Evolutionary conservation across 1,139 yeast species (phyloP), one percentile per base, ranked within the genome.

Genomic region (Lipomyces yarrowii): DNA sequence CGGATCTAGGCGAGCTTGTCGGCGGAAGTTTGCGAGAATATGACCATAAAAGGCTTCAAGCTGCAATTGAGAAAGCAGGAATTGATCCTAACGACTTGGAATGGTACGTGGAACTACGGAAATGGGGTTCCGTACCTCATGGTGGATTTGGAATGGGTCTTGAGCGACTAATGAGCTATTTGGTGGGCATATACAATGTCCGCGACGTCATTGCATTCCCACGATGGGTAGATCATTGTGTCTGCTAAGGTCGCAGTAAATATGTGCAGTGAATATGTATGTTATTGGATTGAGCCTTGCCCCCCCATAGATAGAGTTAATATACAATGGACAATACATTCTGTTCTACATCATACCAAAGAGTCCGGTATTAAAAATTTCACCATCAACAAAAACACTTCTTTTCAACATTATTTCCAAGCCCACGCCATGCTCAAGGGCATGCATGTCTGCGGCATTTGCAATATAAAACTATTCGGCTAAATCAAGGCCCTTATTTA

Each of bases 121-220:
- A 81, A 69, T 87, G 90, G 71, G 99, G 98, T 0, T 81, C 90
- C 5, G 88, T 88, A 48, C 97, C 98, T 0, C 98, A 93, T 75
- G 99, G 99, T 57, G 99, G 99, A 0, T 96, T 90, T 77, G 99
- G 99, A 0, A 81, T 96, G 82, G 99, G 99, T 0, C 87, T 93
- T 73, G 99, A 96, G 76, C 81, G 99, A 68, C 78, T 94, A 55
- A 77, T 96, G 21, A 86, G 90, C 58, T 93, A 88, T 72, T 79
- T 91, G 63, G 81, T 86, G 7, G 94, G 89, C 2, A 77, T 82
- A 42, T 96, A 90, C 57, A 91, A 90, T 74, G 85, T 96, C 58
- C 84, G 90, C 72, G 99, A 96, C 73, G 90, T 91, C 2, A 87
- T 91, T 51, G 91, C 97, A 1, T 93, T 94, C 76, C 94, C 97